Evolutionary conservation across 1,284 basidiomycete genomes (phyloP).

Genomic region (Apiotrichum montevideense): DNA sequence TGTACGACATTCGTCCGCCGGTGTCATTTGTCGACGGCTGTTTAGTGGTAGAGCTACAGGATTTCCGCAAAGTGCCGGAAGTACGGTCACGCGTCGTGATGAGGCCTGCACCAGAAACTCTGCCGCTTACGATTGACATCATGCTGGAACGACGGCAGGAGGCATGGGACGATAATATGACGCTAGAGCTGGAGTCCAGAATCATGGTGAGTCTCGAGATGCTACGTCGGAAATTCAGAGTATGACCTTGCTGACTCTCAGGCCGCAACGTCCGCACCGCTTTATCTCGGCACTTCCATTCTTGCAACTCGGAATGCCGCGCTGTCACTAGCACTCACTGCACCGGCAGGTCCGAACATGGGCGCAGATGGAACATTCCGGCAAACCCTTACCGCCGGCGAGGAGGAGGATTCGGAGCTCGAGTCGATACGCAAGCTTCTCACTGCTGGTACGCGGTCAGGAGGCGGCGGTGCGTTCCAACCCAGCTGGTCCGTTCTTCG

Average conservation of each 20-base stretch:
- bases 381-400: constrained; percentile 4
- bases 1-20: constrained; percentile 43
- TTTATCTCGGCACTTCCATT: constrained; percentile 46
- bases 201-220: constrained; percentile 38
- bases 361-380: constrained; percentile 35
- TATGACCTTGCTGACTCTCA: constrained; percentile 14
- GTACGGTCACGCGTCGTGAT: constrained; percentile 41
- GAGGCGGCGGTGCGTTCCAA: constrained; percentile 24
- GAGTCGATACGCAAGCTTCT: constrained; percentile 36
- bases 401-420: constrained; percentile 22
- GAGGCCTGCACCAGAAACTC: constrained; percentile 44
- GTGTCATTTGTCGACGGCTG: constrained; percentile 47
- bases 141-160: constrained; percentile 42
- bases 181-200: constrained; percentile 44
- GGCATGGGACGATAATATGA: constrained; percentile 41
- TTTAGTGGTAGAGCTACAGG: constrained; percentile 47
- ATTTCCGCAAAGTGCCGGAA: constrained; percentile 37
- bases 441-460: constrained; percentile 22
- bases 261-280: constrained; percentile 46
- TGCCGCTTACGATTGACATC: constrained; percentile 42
- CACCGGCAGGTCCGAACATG: constrained; percentile 36
- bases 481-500: constrained; percentile 38
- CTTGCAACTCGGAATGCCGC: constrained; percentile 44
- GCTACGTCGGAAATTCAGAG: neutral
- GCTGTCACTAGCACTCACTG: constrained; percentile 40